A percentile compares a stretch with the other conserved stretches of the same genome.
Conservation (phyloP, 345 rosid genomes). For the Erysimum cheiranthoides region DNA sequence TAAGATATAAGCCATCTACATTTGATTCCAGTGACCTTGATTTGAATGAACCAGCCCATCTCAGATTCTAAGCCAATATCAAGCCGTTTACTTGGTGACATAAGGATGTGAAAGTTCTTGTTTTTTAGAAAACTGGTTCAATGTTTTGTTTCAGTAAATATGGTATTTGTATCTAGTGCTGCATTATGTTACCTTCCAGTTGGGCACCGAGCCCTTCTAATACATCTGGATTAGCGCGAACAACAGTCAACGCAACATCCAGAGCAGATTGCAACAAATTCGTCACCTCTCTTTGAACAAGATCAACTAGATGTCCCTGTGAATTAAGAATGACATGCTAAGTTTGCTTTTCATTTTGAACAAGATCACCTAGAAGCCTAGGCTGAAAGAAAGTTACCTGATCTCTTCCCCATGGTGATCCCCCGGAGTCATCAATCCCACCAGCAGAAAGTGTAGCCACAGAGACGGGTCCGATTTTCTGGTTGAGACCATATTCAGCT, state of each 20-base stretch:
- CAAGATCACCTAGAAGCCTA: neutral
- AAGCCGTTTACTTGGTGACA: slow-evolving; percentile 6
- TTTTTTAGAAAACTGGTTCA: neutral
- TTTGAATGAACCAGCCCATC: neutral
- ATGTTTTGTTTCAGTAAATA: neutral
- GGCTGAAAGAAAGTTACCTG: slow-evolving; percentile 56
- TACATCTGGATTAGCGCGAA: slow-evolving; percentile 84
- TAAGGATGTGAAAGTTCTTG: neutral
- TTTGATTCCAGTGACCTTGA: neutral
- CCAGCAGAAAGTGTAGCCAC: slow-evolving; percentile 87
- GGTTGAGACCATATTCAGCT: slow-evolving; percentile 97
- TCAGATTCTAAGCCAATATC: neutral
- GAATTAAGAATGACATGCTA: neutral
- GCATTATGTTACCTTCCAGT: slow-evolving; percentile 71
- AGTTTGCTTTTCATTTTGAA: slow-evolving; percentile 21
- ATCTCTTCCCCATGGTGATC: slow-evolving; percentile 84
- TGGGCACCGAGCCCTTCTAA: slow-evolving; percentile 95
- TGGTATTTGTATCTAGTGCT: slow-evolving; percentile 1
- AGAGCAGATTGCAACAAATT: slow-evolving; percentile 75
- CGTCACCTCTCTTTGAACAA: slow-evolving; percentile 90
- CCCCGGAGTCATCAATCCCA: slow-evolving; percentile 82
- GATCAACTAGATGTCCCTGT: slow-evolving; percentile 90
- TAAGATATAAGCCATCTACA: neutral
- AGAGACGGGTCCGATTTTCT: slow-evolving; percentile 85
- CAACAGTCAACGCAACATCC: slow-evolving; percentile 71